Evolutionary conservation across 306 rosid genomes (phyloP).

Genomic region (Fragaria nilgerrensis): DNA sequence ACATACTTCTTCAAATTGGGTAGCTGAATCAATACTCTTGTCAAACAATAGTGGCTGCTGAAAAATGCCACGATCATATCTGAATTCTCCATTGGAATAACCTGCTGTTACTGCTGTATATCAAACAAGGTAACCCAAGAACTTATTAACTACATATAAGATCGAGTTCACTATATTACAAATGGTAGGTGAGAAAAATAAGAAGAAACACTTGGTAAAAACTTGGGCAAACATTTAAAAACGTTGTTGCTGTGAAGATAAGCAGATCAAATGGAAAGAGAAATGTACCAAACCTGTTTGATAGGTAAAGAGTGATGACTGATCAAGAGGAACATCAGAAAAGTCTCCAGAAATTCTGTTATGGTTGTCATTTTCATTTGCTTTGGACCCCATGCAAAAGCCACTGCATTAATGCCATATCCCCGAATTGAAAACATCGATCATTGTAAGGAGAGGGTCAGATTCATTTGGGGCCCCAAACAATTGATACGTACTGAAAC

Average conservation of each 20-base stretch:
- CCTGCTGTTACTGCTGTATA: constrained; percentile 1
- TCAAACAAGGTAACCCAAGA: background rate
- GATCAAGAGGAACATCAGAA: constrained; percentile 30
- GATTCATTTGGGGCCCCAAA: background rate
- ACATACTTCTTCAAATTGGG: constrained; percentile 34
- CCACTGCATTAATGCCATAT: constrained; percentile 20
- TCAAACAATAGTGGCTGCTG: constrained; percentile 37
- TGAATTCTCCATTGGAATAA: background rate
- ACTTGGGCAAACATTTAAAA: constrained; percentile 22
- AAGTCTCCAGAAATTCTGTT: constrained; percentile 24
- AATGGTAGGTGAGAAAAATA: background rate
- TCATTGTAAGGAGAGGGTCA: background rate
- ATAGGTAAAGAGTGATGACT: constrained; percentile 24
- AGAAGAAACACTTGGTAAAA: constrained; percentile 4
- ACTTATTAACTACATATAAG: constrained; percentile 8
- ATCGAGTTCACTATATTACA: constrained; percentile 12
- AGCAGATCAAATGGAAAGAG: constrained; percentile 13
- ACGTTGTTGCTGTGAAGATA: constrained; percentile 12
- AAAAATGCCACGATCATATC: constrained; percentile 11
- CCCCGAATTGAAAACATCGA: background rate
- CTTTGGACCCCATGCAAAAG: constrained; percentile 34
- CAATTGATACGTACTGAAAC: background rate
- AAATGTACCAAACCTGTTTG: constrained; percentile 50
- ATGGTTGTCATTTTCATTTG: constrained; percentile 37
- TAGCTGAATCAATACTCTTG: constrained; percentile 22